Evolutionary conservation across 2,329 filamentous ascomycete species (phyloP).

Genomic region (Tolypocladium tundrense): DNA sequence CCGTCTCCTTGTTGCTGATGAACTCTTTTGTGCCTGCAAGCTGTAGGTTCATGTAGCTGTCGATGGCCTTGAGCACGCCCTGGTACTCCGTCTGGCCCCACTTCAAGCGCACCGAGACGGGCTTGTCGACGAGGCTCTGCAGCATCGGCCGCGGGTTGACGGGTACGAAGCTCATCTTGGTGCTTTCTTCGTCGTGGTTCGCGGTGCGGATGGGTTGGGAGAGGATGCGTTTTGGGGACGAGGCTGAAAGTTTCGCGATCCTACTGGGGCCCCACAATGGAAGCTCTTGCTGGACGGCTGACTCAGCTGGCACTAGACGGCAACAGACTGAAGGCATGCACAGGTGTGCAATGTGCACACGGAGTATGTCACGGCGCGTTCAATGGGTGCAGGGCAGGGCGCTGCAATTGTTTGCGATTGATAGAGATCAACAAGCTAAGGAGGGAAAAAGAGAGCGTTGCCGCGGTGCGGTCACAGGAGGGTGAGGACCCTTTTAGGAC

Average conservation of each 20-base stretch:
- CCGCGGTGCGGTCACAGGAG: too few species aligned
- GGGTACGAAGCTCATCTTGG: conserved; percentile 59
- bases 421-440: too few species aligned
- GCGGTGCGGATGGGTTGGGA: background rate
- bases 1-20: conserved; percentile 77
- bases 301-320: background rate
- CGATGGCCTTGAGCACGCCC: conserved; percentile 81
- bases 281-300: background rate
- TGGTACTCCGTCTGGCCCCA: conserved; percentile 98
- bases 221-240: background rate
- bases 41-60: conserved; percentile 99
- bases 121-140: conserved; percentile 83
- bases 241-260: background rate
- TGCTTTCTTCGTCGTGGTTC: background rate
- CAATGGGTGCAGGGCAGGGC: too few species aligned
- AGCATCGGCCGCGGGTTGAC: conserved; percentile 96
- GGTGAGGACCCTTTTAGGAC: too few species aligned
- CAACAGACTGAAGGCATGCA: too few species aligned
- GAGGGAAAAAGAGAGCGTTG: too few species aligned
- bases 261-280: background rate
- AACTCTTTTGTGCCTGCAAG: conserved; percentile 85
- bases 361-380: too few species aligned
- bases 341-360: too few species aligned
- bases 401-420: too few species aligned
- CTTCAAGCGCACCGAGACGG: conserved; percentile 87